Evolutionary conservation across 2,329 filamentous ascomycete species (phyloP).

Genomic region (Aspergillus thermomutatus): DNA sequence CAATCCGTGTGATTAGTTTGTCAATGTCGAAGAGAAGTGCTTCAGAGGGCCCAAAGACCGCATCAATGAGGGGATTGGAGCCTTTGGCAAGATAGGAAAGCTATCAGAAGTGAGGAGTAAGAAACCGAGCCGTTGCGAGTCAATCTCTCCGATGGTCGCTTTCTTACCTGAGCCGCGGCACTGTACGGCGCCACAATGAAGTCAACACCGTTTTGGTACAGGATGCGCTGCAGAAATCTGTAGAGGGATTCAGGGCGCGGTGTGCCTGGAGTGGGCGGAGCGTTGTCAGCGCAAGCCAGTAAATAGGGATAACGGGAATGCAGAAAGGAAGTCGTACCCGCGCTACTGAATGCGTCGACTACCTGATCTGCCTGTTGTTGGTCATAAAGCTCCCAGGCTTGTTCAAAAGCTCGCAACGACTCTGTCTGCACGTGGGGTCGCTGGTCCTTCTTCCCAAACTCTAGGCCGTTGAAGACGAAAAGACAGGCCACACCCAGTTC

Average conservation of each 20-base stretch:
- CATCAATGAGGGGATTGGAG: slow-evolving; percentile 64
- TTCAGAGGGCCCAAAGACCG: slow-evolving; percentile 80
- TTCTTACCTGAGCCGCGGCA: slow-evolving; percentile 74
- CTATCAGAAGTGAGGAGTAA: slow-evolving; percentile 10
- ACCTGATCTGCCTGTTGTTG: slow-evolving; percentile 74
- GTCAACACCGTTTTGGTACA: slow-evolving; percentile 65
- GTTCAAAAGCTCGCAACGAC: slow-evolving; percentile 65
- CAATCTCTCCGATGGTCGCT: neutral
- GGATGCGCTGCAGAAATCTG: slow-evolving; percentile 70
- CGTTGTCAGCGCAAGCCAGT: slow-evolving; percentile 25
- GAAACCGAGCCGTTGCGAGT: neutral
- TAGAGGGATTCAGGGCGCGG: slow-evolving; percentile 70
- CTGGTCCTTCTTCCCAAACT: slow-evolving; percentile 72
- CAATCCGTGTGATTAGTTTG: slow-evolving; percentile 61
- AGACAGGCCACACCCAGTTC: slow-evolving; percentile 69
- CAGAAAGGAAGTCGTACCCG: slow-evolving; percentile 53
- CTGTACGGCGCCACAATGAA: slow-evolving; percentile 85
- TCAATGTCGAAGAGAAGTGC: slow-evolving; percentile 81
- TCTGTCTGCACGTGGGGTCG: slow-evolving; percentile 57
- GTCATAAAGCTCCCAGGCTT: slow-evolving; percentile 86
- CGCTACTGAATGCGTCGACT: slow-evolving; percentile 81
- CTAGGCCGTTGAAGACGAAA: slow-evolving; percentile 89
- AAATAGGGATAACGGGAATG: neutral
- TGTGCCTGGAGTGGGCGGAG: slow-evolving; percentile 53
- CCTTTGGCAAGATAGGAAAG: slow-evolving; percentile 75